Evolutionary conservation across 2,329 filamentous ascomycete genomes (phyloP).

Genomic region (Seiridium cupressi): DNA sequence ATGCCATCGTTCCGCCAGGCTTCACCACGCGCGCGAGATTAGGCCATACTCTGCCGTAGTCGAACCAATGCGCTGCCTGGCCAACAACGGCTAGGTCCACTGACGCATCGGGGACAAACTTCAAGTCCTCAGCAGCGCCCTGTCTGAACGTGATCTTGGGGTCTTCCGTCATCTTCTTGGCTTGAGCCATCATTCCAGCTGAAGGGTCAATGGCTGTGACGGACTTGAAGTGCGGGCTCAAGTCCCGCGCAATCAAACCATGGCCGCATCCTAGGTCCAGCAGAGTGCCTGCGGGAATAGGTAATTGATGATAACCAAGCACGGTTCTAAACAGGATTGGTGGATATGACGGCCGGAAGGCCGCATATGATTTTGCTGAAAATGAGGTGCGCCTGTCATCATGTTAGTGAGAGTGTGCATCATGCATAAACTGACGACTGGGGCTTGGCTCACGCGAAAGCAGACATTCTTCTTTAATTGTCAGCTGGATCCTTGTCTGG

Average conservation of each 20-base stretch:
- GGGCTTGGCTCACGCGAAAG: conserved; percentile 24
- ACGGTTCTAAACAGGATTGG: conserved; percentile 50
- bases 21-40: conserved; percentile 53
- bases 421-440: no score
- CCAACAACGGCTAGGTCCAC: conserved; percentile 51
- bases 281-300: conserved; percentile 26
- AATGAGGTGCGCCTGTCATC: conserved; percentile 50
- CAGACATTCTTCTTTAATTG: conserved; percentile 14
- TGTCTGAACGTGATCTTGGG: conserved; percentile 47
- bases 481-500: background rate
- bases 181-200: conserved; percentile 54
- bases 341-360: conserved; percentile 60
- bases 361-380: conserved; percentile 55
- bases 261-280: conserved; percentile 66
- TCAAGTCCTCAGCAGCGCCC: conserved; percentile 52
- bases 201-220: conserved; percentile 58
- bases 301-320: conserved; percentile 49
- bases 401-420: conserved; percentile 11
- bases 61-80: conserved; percentile 68
- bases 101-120: conserved; percentile 43
- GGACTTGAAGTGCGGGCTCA: conserved; percentile 50
- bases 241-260: conserved; percentile 52
- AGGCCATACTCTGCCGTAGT: conserved; percentile 53
- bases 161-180: conserved; percentile 36
- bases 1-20: conserved; percentile 57